These are phyloP conservation scores for Cercophora sp. DNA, from an alignment of 495 filamentous ascomycete genomes.

Conservation along the genomic window DNA sequence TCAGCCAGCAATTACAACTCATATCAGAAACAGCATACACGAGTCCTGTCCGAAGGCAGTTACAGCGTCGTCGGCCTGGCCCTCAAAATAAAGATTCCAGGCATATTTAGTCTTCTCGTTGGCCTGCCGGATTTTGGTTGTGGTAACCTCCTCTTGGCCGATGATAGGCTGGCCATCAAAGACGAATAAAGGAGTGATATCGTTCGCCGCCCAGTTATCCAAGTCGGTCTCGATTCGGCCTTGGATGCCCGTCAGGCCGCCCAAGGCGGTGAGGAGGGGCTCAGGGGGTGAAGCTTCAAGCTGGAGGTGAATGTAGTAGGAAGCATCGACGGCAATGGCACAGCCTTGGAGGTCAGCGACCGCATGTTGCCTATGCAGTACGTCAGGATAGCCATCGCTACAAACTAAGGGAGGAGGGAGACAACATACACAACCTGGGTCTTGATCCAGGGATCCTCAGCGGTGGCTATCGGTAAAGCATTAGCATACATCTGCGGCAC, in stretches of 20 bases:
- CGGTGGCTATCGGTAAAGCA: conserved; percentile 28
- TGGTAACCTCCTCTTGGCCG: conserved; percentile 57
- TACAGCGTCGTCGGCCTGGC: conserved; percentile 73
- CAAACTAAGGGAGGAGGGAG: neutral
- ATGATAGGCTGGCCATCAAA: conserved; percentile 81
- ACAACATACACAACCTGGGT: conserved; percentile 40
- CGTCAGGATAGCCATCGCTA: conserved; percentile 7
- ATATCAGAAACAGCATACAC: too few species aligned
- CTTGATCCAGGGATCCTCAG: conserved; percentile 44
- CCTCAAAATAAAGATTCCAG: conserved; percentile 83
- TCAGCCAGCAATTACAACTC: conserved; percentile 20
- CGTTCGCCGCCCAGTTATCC: conserved; percentile 56
- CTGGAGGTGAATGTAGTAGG: conserved; percentile 76
- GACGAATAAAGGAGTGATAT: conserved; percentile 72
- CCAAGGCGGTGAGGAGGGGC: conserved; percentile 82
- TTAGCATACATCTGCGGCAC: conserved; percentile 17
- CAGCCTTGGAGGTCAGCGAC: conserved; percentile 58
- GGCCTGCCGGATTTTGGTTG: conserved; percentile 44
- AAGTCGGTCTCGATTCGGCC: conserved; percentile 70
- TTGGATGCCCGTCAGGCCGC: conserved; percentile 77
- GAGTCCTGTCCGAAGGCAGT: conserved; percentile 77
- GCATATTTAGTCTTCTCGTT: conserved; percentile 54
- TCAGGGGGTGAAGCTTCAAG: conserved; percentile 67
- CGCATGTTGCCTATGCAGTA: conserved; percentile 26
- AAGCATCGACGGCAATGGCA: conserved; percentile 81